Evolutionary conservation across 441 rosid genomes (phyloP).

Genomic region (Adansonia madagascariensis): DNA sequence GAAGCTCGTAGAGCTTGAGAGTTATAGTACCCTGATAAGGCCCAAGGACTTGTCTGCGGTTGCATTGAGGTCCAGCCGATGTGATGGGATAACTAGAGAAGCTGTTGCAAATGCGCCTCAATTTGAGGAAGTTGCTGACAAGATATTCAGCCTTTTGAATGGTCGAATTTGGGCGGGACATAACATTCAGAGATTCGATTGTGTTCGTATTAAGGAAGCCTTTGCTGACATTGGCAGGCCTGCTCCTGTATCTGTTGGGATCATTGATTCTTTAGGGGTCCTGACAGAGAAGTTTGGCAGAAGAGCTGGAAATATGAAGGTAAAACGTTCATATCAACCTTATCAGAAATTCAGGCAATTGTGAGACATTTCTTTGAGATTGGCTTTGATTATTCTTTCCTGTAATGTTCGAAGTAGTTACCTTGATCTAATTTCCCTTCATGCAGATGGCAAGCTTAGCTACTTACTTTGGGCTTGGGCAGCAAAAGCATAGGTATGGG

Average conservation of each 20-base stretch:
- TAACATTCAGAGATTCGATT: constrained; percentile 83
- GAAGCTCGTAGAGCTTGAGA: constrained; percentile 70
- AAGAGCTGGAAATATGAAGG: constrained; percentile 98
- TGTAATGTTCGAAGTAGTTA: neutral
- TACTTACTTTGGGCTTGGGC: constrained; percentile 85
- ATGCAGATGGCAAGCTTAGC: constrained; percentile 88
- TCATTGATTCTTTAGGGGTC: constrained; percentile 83
- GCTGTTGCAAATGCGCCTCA: constrained; percentile 64
- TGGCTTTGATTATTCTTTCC: neutral
- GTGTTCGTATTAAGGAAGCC: constrained; percentile 81
- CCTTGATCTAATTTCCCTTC: neutral
- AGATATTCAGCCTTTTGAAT: constrained; percentile 60
- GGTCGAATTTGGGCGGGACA: constrained; percentile 97
- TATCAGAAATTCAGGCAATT: neutral
- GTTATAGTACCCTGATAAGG: constrained; percentile 70
- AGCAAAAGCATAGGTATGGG: constrained; percentile 78
- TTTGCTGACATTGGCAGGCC: constrained; percentile 62
- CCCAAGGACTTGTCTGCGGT: constrained; percentile 71
- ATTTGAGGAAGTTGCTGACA: constrained; percentile 73
- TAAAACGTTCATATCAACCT: constrained; percentile 28
- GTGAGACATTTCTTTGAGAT: neutral
- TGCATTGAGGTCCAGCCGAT: constrained; percentile 55
- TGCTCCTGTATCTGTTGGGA: constrained; percentile 68
- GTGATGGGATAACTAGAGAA: constrained; percentile 73
- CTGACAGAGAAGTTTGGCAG: constrained; percentile 72